These are phyloP conservation scores for Euclidium syriacum DNA, from an alignment of 345 rosid genomes.

Conservation along the genomic window DNA sequence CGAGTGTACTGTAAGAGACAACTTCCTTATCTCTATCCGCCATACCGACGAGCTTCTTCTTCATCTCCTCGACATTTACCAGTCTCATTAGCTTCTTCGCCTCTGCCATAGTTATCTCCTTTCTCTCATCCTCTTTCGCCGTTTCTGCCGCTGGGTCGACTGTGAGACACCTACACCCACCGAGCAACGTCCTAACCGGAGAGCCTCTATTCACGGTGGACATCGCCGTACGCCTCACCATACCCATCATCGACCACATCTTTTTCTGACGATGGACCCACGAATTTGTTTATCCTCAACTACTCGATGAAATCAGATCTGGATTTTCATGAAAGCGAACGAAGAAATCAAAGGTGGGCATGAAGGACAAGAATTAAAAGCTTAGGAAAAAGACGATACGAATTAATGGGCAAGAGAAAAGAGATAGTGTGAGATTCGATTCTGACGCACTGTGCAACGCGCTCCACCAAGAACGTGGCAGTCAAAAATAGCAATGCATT, in stretches of 20 bases:
- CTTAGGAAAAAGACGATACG: background rate
- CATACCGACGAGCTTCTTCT: conserved; percentile 56
- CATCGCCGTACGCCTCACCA: conserved; percentile 22
- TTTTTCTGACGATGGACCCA: conserved; percentile 1
- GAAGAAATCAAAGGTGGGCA: background rate
- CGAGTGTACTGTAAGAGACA: conserved; percentile 44
- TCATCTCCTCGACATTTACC: conserved; percentile 74
- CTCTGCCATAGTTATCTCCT: conserved; percentile 47
- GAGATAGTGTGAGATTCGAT: conserved; percentile 21
- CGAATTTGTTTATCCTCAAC: background rate
- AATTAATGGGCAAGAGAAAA: background rate
- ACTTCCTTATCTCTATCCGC: conserved; percentile 66
- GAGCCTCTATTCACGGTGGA: conserved; percentile 6
- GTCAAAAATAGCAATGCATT: conserved; percentile 21
- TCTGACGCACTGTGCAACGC: conserved; percentile 8
- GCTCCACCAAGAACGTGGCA: conserved; percentile 3
- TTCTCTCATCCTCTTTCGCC: background rate
- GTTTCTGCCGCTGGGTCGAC: background rate
- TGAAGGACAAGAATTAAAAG: background rate
- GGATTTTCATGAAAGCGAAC: background rate
- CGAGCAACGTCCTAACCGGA: conserved; percentile 12
- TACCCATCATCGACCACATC: conserved; percentile 29
- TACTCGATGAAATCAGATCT: conserved; percentile 13
- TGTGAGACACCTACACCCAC: conserved; percentile 18
- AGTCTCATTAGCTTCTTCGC: conserved; percentile 73